Conservation (phyloP, 805 yeast genomes). For the Candida railenensis region DNA sequence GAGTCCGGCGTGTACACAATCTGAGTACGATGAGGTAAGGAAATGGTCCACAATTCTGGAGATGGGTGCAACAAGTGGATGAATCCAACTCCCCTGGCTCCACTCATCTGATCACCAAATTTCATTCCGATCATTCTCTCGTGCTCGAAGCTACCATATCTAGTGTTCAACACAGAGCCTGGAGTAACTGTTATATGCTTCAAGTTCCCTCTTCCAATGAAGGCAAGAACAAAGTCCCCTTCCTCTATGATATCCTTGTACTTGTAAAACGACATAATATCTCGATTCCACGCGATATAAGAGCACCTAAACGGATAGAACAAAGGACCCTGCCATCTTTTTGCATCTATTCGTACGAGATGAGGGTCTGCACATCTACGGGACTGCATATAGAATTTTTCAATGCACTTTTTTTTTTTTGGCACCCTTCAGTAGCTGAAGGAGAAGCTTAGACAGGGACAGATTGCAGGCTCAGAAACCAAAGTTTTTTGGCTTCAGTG, state of each 20-base stretch:
- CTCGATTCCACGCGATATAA: background rate
- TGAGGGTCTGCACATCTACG: no score
- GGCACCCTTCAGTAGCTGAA: no score
- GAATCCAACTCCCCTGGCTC: conserved; percentile 76
- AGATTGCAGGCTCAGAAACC: no score
- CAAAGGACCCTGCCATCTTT: no score
- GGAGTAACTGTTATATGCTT: conserved; percentile 66
- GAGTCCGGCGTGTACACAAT: conserved; percentile 97
- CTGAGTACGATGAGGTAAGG: conserved; percentile 96
- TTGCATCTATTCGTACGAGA: no score
- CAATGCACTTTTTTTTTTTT: no score
- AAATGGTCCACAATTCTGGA: conserved; percentile 94
- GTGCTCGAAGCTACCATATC: conserved; percentile 91
- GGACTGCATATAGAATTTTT: no score
- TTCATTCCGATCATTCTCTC: conserved; percentile 73
- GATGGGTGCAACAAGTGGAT: conserved; percentile 87
- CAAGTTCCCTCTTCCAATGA: conserved; percentile 76
- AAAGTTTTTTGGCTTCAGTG: no score
- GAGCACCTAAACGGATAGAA: background rate
- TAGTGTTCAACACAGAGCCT: conserved; percentile 70
- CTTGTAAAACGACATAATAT: conserved; percentile 50
- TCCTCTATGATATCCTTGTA: conserved; percentile 72
- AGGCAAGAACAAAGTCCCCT: conserved; percentile 84
- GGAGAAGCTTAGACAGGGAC: no score
- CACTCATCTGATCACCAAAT: conserved; percentile 84